A percentile compares a stretch with the other conserved stretches of the same genome.
These are phyloP conservation scores for Phytophthora palmivora DNA, from an alignment of 352 stramenopile species.

Conservation along the genomic window DNA sequence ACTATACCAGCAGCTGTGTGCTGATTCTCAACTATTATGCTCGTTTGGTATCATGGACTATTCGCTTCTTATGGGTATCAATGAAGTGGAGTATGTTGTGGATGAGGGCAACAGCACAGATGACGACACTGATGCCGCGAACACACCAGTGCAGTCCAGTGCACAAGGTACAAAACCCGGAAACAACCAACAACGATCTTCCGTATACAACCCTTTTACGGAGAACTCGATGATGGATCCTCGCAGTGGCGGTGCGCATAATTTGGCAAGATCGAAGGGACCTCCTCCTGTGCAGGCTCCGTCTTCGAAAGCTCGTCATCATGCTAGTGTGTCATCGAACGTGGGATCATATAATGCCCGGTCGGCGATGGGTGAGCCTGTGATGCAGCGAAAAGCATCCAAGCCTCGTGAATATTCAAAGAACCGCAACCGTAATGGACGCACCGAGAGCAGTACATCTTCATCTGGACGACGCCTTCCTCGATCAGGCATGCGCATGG, in stretches of 20 bases:
- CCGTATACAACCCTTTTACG: conserved; percentile 66
- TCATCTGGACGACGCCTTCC: conserved; percentile 76
- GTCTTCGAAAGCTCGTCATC: conserved; percentile 50
- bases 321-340: conserved; percentile 73
- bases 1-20: conserved; percentile 79
- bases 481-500: conserved; percentile 83
- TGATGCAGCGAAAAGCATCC: conserved; percentile 64
- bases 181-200: conserved; percentile 33
- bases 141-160: conserved; percentile 26
- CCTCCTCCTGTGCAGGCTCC: conserved; percentile 32
- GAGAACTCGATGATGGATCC: conserved; percentile 76
- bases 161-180: conserved; percentile 15
- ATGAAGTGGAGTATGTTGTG: conserved; percentile 89
- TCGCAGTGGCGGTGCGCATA: conserved; percentile 40
- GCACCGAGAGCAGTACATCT: conserved; percentile 71
- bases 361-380: conserved; percentile 21
- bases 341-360: conserved; percentile 29
- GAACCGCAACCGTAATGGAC: conserved; percentile 42
- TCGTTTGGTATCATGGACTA: conserved; percentile 94
- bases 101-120: conserved; percentile 66
- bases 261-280: conserved; percentile 37
- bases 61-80: conserved; percentile 90
- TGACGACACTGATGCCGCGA: conserved; percentile 39
- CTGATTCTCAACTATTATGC: conserved; percentile 85
- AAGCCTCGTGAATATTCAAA: conserved; percentile 47